Percentiles rank a stretch among this genome's conserved stretches.
These are phyloP conservation scores for Pythium folliculosum DNA, from an alignment of 352 stramenopile species.

Conservation along the genomic window DNA sequence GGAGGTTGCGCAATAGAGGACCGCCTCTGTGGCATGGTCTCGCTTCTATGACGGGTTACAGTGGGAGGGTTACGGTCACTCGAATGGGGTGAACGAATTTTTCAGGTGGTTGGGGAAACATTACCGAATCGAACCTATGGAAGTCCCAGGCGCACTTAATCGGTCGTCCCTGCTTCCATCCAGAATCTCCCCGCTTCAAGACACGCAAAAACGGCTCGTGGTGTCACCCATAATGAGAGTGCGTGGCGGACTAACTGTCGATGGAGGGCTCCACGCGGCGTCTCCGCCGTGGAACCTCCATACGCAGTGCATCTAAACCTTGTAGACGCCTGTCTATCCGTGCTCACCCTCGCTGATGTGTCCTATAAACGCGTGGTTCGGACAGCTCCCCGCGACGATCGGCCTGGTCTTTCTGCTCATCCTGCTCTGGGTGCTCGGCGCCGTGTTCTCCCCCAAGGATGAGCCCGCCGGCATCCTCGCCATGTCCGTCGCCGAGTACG, in stretches of 20 bases:
- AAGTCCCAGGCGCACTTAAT: background rate
- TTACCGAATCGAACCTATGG: background rate
- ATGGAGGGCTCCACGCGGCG: background rate
- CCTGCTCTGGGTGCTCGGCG: slow-evolving; percentile 73
- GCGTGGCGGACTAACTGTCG: background rate
- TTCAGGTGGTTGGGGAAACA: no score
- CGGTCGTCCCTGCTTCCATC: no score
- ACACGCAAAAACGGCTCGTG: slow-evolving; percentile 7
- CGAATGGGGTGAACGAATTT: background rate
- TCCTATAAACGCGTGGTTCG: background rate
- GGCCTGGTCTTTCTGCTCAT: slow-evolving; percentile 59
- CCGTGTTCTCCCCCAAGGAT: slow-evolving; percentile 68
- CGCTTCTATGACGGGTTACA: background rate
- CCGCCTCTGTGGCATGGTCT: slow-evolving; percentile 4
- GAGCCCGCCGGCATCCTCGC: slow-evolving; percentile 70
- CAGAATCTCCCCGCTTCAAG: slow-evolving; percentile 18
- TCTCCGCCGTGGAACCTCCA: no score
- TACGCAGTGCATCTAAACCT: background rate
- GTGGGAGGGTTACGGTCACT: slow-evolving; percentile 5
- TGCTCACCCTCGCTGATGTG: background rate
- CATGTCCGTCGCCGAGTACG: slow-evolving; percentile 70
- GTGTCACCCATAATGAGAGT: slow-evolving; percentile 23
- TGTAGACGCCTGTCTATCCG: background rate
- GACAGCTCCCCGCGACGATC: slow-evolving; percentile 71
- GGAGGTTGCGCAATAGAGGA: slow-evolving; percentile 31